phyloP scores from a whole-genome alignment of 352 stramenopile species.

The Phytophthora pistaciae region DNA sequence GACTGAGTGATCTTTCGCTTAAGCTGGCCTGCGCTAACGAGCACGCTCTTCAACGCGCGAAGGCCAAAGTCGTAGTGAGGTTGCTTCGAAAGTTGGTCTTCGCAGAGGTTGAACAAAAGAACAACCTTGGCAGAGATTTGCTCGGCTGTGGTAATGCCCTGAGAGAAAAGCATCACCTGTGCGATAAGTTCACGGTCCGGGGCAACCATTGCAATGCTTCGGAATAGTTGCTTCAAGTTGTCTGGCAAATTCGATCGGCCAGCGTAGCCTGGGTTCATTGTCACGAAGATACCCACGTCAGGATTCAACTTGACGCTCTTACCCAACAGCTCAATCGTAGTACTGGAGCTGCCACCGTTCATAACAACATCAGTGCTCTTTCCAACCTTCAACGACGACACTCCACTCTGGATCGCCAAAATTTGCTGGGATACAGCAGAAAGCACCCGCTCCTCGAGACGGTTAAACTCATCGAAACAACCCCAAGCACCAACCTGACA shows the following conservation, averaged over 20 bases:
- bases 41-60: constrained; percentile 98
- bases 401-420: constrained; percentile 98
- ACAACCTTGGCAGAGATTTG: constrained; percentile 98
- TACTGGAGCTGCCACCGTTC: constrained; percentile 25
- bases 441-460: constrained; percentile 99
- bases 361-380: constrained; percentile 48
- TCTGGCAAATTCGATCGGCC: constrained; percentile 97
- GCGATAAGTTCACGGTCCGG: constrained; percentile 99
- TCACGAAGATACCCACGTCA: constrained; percentile 99
- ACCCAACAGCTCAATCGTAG: constrained; percentile 96
- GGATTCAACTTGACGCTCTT: constrained; percentile 96
- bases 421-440: constrained; percentile 99
- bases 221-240: constrained; percentile 99
- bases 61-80: constrained; percentile 99
- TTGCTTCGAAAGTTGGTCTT: constrained; percentile 98
- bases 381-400: constrained; percentile 87
- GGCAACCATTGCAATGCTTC: constrained; percentile 99
- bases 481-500: constrained; percentile 99
- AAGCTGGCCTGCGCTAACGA: constrained; percentile 98
- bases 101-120: constrained; percentile 98
- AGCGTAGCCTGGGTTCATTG: constrained; percentile 99
- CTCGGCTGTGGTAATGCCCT: constrained; percentile 99
- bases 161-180: constrained; percentile 99
- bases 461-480: constrained; percentile 99
- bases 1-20: constrained; percentile 93